These are phyloP conservation scores for Ogataea corticis DNA, from an alignment of 805 yeast genomes.

Conservation along the genomic window DNA sequence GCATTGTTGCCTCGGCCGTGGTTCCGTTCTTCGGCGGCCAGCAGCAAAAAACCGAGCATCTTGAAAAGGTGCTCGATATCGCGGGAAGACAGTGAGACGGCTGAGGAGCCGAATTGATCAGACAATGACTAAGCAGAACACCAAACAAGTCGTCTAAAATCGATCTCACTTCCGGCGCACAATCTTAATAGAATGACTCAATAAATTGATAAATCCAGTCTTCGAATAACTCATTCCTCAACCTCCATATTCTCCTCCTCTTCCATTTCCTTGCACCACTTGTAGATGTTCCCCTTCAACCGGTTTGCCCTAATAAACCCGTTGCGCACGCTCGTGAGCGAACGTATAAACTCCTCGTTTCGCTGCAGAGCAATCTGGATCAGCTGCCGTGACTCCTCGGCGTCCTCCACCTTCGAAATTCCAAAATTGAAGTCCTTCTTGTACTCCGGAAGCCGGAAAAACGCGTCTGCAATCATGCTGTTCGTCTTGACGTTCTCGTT, in stretches of 20 bases:
- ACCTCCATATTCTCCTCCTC: conserved; percentile 41
- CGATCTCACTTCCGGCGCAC: no score
- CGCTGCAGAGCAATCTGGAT: conserved; percentile 80
- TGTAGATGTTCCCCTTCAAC: conserved; percentile 63
- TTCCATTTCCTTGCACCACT: conserved; percentile 86
- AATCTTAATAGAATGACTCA: no score
- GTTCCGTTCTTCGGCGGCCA: conserved; percentile 44
- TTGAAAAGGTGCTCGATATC: conserved; percentile 9
- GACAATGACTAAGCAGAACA: no score
- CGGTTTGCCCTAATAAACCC: conserved; percentile 80
- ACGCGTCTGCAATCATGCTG: conserved; percentile 47
- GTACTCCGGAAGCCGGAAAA: conserved; percentile 62
- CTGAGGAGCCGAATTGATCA: no score
- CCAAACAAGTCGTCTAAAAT: no score
- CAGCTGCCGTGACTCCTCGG: conserved; percentile 70
- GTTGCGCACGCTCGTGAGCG: conserved; percentile 68
- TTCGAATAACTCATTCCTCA: conserved; percentile 4
- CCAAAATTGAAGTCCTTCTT: conserved; percentile 51
- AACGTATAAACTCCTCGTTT: conserved; percentile 82
- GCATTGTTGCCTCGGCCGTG: conserved; percentile 49
- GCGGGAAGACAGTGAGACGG: neutral
- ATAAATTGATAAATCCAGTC: no score
- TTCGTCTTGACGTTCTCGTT: conserved; percentile 17
- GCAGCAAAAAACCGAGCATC: conserved; percentile 8
- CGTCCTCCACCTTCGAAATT: conserved; percentile 47